Base-by-base conservation (phyloP, 192 early-diverging fungal genomes). In the Funneliformis mosseae region DNA sequence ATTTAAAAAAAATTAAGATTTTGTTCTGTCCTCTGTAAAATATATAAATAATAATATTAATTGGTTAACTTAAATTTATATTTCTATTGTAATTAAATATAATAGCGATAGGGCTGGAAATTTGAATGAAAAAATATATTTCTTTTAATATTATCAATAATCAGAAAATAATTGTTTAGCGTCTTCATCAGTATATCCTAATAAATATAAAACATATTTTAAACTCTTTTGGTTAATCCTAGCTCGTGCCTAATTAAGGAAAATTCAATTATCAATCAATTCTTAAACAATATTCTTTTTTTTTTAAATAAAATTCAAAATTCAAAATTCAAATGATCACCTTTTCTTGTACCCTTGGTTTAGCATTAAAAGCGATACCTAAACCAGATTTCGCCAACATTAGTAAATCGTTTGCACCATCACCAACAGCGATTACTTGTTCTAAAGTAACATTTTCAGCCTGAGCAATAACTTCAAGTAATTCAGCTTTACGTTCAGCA, bases 301-400 rank as follows among this genome's bases (percentile, higher is more conserved):
- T 33, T 33, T 33, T 33, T 33, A 33, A n/a, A n/a, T n/a, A n/a
- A n/a, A n/a, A n/a, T 27, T 3, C 62, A 33, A 74, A 18, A 16
- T n/a, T n/a, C n/a, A 21, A 43, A 23, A 10, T 41, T 70, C 41
- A 42, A 23, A 43, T 42, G 25, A 74, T 64, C 80, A 89, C 90
- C 88, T 93, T 88, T 84, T 97, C 87, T 82, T 99, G 98, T 4
- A 99, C 98, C n/a, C 92, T 88, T 18, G 97, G 97, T 80, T 99
- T 99, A 18, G 98, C 98, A 77, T 98, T 98, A 84, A 97, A 99
- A 0, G 98, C 98, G 79, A 99, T 97, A 1, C 98, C 98, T 8
- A 98, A 85, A 60, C 98, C 97, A 66, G 97, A 94, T 73, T 94
- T 95, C 28, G 88, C 94, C 60, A 99, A 84, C 98, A 99, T 99